These are phyloP conservation scores for Asterionellopsis glacialis DNA, from an alignment of 108 stramenopile genomes.

Conservation along the genomic window DNA sequence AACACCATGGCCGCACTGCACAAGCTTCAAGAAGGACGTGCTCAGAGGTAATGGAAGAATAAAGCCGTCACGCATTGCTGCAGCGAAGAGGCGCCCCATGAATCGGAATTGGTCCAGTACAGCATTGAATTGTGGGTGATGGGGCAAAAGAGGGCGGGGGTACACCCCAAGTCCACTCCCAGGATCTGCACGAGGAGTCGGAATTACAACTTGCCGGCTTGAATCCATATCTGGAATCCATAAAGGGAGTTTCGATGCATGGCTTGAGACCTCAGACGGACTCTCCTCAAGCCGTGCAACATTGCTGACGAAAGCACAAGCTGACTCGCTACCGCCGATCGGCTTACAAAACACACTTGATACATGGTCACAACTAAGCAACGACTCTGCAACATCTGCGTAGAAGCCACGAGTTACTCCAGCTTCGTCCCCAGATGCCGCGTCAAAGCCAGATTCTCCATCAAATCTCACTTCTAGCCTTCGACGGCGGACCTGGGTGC, in stretches of 20 bases:
- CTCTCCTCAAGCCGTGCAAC: background rate
- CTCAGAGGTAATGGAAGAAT: conserved; percentile 47
- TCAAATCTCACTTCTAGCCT: conserved; percentile 45
- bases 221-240: conserved; percentile 56
- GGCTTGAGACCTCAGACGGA: no score
- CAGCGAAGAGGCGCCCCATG: conserved; percentile 47
- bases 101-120: conserved; percentile 34
- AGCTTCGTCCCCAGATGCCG: conserved; percentile 47
- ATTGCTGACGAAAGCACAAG: conserved; percentile 1
- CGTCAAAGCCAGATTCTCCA: conserved; percentile 59
- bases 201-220: conserved; percentile 32
- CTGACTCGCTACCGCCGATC: background rate
- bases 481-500: conserved; percentile 14
- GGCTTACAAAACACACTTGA: conserved; percentile 10
- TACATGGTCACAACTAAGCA: conserved; percentile 28
- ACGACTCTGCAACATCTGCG: conserved; percentile 45
- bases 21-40: conserved; percentile 35
- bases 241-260: conserved; percentile 17
- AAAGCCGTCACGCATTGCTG: conserved; percentile 45
- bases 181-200: conserved; percentile 41
- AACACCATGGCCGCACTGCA: conserved; percentile 12
- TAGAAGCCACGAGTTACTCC: conserved; percentile 56
- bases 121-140: conserved; percentile 15
- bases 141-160: conserved; percentile 33
- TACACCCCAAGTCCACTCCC: conserved; percentile 29